Evolutionary conservation across 2,329 filamentous ascomycete species (phyloP).

Genomic region (Xylaria hypoxylon): DNA sequence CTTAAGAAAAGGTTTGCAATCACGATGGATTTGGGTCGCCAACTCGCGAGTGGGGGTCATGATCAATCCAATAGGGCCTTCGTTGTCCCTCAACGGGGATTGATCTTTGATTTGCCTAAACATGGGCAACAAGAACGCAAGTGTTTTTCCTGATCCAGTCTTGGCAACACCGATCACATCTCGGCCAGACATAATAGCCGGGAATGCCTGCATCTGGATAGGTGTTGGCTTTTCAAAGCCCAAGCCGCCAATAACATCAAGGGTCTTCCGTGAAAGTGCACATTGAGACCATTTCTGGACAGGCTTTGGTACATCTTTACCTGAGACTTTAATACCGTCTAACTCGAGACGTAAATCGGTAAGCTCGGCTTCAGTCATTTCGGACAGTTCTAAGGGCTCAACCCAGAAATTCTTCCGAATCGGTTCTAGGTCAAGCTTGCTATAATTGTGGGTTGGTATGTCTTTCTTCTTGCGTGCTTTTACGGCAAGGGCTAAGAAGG

Average conservation of each 20-base stretch:
- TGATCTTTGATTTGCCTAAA: constrained; percentile 98
- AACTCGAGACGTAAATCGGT: constrained; percentile 85
- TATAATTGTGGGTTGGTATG: constrained; percentile 87
- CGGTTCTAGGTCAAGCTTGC: constrained; percentile 83
- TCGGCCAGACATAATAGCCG: constrained; percentile 93
- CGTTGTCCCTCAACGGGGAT: constrained; percentile 79
- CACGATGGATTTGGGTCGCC: constrained; percentile 91
- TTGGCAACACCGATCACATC: constrained; percentile 98
- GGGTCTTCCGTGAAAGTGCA: constrained; percentile 84
- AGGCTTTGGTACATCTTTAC: constrained; percentile 88
- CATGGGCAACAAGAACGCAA: constrained; percentile 96
- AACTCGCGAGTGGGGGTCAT: constrained; percentile 96
- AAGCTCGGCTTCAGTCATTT: constrained; percentile 87
- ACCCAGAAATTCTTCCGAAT: constrained; percentile 97
- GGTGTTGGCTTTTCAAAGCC: constrained; percentile 91
- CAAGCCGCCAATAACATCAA: constrained; percentile 84
- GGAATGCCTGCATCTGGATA: constrained; percentile 95
- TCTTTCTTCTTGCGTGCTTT: constrained; percentile 90
- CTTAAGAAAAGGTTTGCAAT: constrained; percentile 94
- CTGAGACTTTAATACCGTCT: constrained; percentile 94
- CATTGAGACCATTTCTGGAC: constrained; percentile 98
- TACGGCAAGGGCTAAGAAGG: constrained; percentile 65
- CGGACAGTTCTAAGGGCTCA: constrained; percentile 84
- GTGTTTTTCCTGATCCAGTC: constrained; percentile 96
- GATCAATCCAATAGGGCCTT: constrained; percentile 88